Percentiles rank a stretch among this genome's conserved stretches.
phyloP scores from a whole-genome alignment of 2,329 filamentous ascomycete species.

The Penicillium sp. region DNA sequence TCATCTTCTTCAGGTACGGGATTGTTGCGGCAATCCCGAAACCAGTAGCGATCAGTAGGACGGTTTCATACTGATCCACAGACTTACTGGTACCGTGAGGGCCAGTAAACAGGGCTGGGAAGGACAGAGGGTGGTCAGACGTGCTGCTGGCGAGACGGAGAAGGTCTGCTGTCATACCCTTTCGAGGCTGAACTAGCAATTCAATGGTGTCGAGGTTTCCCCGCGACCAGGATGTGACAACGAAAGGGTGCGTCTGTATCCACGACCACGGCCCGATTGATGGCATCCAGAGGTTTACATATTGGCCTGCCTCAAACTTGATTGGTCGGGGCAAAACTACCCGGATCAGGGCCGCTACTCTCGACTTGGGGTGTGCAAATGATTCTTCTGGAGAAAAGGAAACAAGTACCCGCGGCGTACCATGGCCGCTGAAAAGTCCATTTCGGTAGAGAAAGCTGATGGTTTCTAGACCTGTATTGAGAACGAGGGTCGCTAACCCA shows the following conservation, averaged over 20 bases:
- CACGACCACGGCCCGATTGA: slow-evolving; percentile 29
- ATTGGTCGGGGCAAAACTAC: slow-evolving; percentile 26
- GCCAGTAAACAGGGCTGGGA: slow-evolving; percentile 36
- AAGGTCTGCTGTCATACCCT: slow-evolving; percentile 34
- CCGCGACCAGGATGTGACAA: slow-evolving; percentile 31
- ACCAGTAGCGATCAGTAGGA: slow-evolving; percentile 39
- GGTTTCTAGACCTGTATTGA: neutral
- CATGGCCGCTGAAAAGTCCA: neutral
- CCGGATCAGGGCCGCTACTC: slow-evolving; percentile 13
- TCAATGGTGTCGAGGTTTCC: slow-evolving; percentile 31
- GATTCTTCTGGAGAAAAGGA: neutral
- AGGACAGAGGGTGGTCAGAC: slow-evolving; percentile 17
- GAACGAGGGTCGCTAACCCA: neutral
- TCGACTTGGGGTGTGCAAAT: neutral
- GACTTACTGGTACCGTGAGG: slow-evolving; percentile 35
- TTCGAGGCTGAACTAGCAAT: slow-evolving; percentile 35
- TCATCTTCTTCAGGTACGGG: slow-evolving; percentile 41
- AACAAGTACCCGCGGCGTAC: neutral
- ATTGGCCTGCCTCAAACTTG: slow-evolving; percentile 30
- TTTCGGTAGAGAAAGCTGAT: neutral
- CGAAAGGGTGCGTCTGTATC: slow-evolving; percentile 31
- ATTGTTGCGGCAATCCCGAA: slow-evolving; percentile 37
- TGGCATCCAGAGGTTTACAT: slow-evolving; percentile 35
- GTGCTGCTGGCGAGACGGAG: slow-evolving; percentile 13
- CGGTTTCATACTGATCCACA: slow-evolving; percentile 35